Evolutionary conservation across 2,329 filamentous ascomycete species (phyloP), one percentile per base, ranked within the genome.

Genomic region (Catunica adiposa): DNA sequence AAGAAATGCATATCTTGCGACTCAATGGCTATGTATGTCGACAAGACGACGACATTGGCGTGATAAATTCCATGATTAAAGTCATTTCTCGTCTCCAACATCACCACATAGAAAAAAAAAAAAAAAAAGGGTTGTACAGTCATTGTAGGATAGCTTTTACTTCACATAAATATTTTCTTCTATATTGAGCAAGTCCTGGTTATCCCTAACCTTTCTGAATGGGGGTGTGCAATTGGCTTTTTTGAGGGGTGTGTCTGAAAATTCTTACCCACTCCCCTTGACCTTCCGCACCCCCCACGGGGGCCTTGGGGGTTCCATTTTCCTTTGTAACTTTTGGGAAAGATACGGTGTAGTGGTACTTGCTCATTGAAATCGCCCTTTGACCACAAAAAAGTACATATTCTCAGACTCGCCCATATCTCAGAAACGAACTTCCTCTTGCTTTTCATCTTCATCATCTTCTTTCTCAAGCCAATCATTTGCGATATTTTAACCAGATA

Each of bases 321-420:
- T 44, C n/a, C 15, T 11, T 34, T 3, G 40, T 44, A 44, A 7
- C 40, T 44, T 44, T 2, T 3, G 40, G 15, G 29, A 17, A 55
- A 55, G 22, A 51, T 51, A 52, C 48, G 48, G 48, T 51, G 48
- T 51, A 51, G 23, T 25, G 48, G 48, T 51, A 51, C 48, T 15
- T 51, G 22, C 20, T 5, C 17, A 44, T 3, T n/a, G 20, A 44
- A 44, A 44, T 3, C 40, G 40, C 40, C 40, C 15, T 17, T 44
- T 25, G 48, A 51, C 8, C 14, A 6, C 11, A 31, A 56, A 56
- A n/a, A 56, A 56, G 37, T 50, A 56, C 55, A 56, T 56, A 56
- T 56, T 56, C 20, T 26, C 23, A 29, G 29, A 23, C 40, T 31
- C 48, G 22, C 55, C 55, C 55, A 47, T 37, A 31, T 53, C 17